Evolutionary conservation across 805 yeast genomes (phyloP).

Genomic region (Myxozyma monticola): DNA sequence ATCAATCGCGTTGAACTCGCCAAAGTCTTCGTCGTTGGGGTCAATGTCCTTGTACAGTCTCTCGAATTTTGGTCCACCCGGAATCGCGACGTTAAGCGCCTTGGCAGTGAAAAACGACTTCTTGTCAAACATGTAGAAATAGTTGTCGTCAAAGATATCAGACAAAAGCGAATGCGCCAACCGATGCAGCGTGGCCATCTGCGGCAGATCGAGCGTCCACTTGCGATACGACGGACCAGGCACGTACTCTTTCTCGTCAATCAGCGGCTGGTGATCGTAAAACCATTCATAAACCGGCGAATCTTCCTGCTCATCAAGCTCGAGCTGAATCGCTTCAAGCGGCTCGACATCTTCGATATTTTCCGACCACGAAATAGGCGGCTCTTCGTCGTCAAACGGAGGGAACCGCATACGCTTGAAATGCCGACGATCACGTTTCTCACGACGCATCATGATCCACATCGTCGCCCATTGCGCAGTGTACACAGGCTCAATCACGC

Average conservation of each 20-base stretch:
- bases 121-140: constrained; percentile 70
- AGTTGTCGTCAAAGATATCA: constrained; percentile 59
- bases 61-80: constrained; percentile 96
- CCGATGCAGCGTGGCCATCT: constrained; percentile 65
- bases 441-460: constrained; percentile 93
- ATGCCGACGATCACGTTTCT: constrained; percentile 84
- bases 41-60: constrained; percentile 70
- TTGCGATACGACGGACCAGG: constrained; percentile 76
- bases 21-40: constrained; percentile 72
- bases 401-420: constrained; percentile 93
- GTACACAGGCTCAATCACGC: constrained; percentile 89
- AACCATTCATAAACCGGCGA: constrained; percentile 69
- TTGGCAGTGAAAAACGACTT: constrained; percentile 86
- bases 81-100: constrained; percentile 80
- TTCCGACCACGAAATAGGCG: constrained; percentile 81
- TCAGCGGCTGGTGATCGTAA: constrained; percentile 72
- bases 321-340: constrained; percentile 66
- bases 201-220: constrained; percentile 65
- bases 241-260: constrained; percentile 54
- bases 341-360: constrained; percentile 72
- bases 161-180: constrained; percentile 70
- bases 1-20: constrained; percentile 88
- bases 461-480: constrained; percentile 93
- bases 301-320: constrained; percentile 66
- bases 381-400: constrained; percentile 96